Evolutionary conservation across 2,329 filamentous ascomycete species (phyloP), one percentile per base, ranked within the genome.

Genomic region (Trichoderma guizhouense): DNA sequence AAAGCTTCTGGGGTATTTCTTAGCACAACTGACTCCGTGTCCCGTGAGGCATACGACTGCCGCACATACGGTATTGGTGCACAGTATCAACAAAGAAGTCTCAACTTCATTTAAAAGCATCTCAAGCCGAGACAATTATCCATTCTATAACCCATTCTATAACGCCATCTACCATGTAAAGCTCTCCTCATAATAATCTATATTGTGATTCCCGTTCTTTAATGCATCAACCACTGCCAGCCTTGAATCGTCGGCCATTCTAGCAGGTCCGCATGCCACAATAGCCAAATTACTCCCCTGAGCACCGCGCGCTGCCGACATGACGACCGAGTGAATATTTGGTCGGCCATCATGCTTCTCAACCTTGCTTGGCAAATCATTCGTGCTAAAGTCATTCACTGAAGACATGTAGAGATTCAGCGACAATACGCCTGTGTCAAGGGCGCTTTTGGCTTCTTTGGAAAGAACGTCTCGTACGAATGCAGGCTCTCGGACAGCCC

Each of bases 111-210:
- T 36, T 36, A 7, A 2, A 5, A 47, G 43, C 18, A 21, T 51
- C 43, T 21, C 5, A 24, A 24, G 11, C 5, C 24, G 21, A 3
- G 11, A 14, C 0, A 14, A 11, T 51, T 51, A 53, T 53, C 55
- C 5, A 30, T 28, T 24, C 11, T 26, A 53, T 28, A 47, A 28
- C 57, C 18, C 8, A 62, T 9, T 21, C 57, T 60, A 34, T 28
- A 26, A 34, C 8, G 3, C 4, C 36, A 8, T 39, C 15, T 66
- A 85, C 83, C 83, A 85, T 28, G 81, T 81, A 43, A 84, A 84
- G 5, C 79, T 82, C 74, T 84, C 83, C 32, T 84, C 81, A 69
- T 84, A 84, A 47, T 84, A 84, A 14, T 84, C 81, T 68, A 84
- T 73, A 26, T 73, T 66, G 8, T 73, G 75, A 9, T 74, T 74